These are phyloP conservation scores for Jackrogersella minutella DNA, from an alignment of 495 filamentous ascomycete species.

Conservation along the genomic window DNA sequence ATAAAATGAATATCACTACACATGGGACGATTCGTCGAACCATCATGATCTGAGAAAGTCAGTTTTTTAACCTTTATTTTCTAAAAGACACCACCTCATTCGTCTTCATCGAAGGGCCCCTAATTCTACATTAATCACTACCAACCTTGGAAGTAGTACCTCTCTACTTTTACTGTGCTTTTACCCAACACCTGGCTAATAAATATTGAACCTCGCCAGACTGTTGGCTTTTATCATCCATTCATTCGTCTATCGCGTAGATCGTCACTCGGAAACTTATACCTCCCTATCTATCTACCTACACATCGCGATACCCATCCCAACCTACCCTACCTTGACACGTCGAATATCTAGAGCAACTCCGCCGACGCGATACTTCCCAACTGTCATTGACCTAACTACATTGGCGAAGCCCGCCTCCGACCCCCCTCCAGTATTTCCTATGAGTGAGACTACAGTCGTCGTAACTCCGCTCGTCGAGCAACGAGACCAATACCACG, in stretches of 20 bases:
- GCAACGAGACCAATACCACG: slow-evolving; percentile 54
- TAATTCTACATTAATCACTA: slow-evolving; percentile 6
- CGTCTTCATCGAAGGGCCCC: slow-evolving; percentile 7
- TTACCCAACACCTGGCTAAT: not conserved
- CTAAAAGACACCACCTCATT: not conserved
- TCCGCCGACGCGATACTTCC: not conserved
- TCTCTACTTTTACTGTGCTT: no score
- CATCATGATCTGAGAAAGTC: slow-evolving; percentile 40
- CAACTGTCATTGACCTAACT: not conserved
- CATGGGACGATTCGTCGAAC: slow-evolving; percentile 41
- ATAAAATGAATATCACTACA: slow-evolving; percentile 32
- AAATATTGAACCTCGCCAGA: slow-evolving; percentile 16
- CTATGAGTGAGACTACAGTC: slow-evolving; percentile 42
- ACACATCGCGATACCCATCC: slow-evolving; percentile 1
- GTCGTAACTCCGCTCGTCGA: slow-evolving; percentile 48
- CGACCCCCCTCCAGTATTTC: slow-evolving; percentile 16
- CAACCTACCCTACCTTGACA: no score
- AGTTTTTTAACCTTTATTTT: slow-evolving; percentile 2
- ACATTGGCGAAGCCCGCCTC: slow-evolving; percentile 9
- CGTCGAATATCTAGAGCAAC: no score
- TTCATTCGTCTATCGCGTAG: not conserved
- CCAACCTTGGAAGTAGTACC: no score
- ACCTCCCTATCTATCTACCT: not conserved
- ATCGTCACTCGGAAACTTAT: not conserved
- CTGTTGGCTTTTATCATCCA: not conserved